These are phyloP conservation scores for Alternaria angustiovoidea DNA, from an alignment of 2,329 filamentous ascomycete genomes.

Conservation along the genomic window DNA sequence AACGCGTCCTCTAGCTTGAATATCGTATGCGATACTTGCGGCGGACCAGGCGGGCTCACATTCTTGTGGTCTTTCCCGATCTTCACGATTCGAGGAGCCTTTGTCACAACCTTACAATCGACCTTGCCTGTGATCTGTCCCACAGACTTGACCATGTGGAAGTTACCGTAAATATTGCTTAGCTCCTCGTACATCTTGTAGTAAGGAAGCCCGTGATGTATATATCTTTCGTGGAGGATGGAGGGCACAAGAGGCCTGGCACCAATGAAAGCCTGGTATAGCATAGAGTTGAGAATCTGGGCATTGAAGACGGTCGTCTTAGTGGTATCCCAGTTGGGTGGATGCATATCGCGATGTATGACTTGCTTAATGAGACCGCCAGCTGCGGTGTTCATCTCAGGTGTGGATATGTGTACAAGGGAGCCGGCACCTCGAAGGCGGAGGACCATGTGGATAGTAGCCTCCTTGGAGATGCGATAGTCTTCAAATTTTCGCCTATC, in stretches of 20 bases:
- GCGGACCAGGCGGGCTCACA: constrained; percentile 26
- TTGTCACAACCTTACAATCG: too few species aligned
- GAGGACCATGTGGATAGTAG: constrained; percentile 74
- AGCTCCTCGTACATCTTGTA: constrained; percentile 45
- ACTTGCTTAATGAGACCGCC: constrained; percentile 55
- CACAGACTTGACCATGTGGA: constrained; percentile 37
- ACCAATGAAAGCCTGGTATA: constrained; percentile 51
- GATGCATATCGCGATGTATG: constrained; percentile 44
- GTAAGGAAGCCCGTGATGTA: constrained; percentile 48
- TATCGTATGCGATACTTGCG: constrained; percentile 25
- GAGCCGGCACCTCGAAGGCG: constrained; percentile 65
- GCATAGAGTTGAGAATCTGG: constrained; percentile 51
- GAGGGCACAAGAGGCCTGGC: constrained; percentile 45
- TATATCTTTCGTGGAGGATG: constrained; percentile 48
- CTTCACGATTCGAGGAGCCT: background rate
- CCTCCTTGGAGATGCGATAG: constrained; percentile 69
- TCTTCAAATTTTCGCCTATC: background rate
- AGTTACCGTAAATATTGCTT: constrained; percentile 38
- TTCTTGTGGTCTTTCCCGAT: background rate
- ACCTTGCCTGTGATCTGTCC: constrained; percentile 28
- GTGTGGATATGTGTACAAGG: background rate
- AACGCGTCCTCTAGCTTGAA: constrained; percentile 26
- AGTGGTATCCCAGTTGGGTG: constrained; percentile 6
- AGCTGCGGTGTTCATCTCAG: constrained; percentile 49
- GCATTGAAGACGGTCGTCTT: constrained; percentile 49